phyloP scores from a whole-genome alignment of 2,329 filamentous ascomycete genomes.

The Cercospora zeae-maydis region DNA sequence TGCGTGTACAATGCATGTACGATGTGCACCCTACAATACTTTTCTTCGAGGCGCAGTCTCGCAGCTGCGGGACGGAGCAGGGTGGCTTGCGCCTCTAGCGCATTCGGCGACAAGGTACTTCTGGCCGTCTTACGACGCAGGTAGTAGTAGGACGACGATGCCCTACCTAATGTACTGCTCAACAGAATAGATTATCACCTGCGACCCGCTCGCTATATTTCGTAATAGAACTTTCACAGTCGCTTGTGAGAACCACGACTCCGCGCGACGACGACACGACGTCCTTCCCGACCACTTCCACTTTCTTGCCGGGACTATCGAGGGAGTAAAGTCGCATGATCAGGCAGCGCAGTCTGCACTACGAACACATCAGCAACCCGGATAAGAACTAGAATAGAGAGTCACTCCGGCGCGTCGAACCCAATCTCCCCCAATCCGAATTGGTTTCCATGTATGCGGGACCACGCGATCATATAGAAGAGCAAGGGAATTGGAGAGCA shows the following conservation, averaged over 20 bases:
- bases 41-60: background rate
- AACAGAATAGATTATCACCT: background rate
- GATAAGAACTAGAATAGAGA: background rate
- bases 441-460: slow-evolving; percentile 10
- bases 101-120: background rate
- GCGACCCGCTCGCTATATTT: background rate
- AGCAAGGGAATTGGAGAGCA: background rate
- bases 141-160: background rate
- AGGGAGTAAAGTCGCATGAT: background rate
- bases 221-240: too few relatives aligned
- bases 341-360: background rate
- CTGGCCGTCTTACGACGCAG: background rate
- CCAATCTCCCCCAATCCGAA: background rate
- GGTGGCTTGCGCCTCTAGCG: background rate
- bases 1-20: background rate
- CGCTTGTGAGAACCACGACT: too few relatives aligned
- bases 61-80: background rate
- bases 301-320: background rate
- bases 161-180: background rate
- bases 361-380: background rate
- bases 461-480: background rate
- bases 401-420: slow-evolving; percentile 5
- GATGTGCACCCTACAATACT: too few relatives aligned
- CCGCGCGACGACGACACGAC: background rate
- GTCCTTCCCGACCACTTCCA: background rate